phyloP scores from a whole-genome alignment of 345 rosid genomes.

The Eucalyptus cloeziana region DNA sequence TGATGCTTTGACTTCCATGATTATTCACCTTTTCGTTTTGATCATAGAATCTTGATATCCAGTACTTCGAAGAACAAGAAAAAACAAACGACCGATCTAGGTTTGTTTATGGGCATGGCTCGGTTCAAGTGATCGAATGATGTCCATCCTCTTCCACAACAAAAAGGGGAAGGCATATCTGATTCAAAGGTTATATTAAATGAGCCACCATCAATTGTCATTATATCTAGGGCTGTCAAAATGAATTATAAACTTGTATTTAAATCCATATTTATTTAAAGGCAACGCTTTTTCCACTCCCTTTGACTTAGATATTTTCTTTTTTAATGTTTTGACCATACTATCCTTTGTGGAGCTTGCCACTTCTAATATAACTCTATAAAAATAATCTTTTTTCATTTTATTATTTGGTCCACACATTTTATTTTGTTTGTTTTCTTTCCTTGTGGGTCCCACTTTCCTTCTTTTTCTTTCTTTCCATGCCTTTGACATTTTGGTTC shows the following conservation, averaged over 20 bases:
- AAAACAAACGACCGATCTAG: background rate
- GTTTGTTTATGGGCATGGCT: background rate
- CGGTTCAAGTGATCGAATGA: background rate
- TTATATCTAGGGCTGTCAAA: too few relatives aligned
- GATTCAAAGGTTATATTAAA: background rate
- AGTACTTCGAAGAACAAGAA: background rate
- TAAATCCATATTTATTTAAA: too few relatives aligned
- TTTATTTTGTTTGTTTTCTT: too few relatives aligned
- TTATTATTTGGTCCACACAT: too few relatives aligned
- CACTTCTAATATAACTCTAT: too few relatives aligned
- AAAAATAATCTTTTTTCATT: too few relatives aligned
- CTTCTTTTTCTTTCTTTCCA: too few relatives aligned
- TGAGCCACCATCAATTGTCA: background rate
- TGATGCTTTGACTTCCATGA: background rate
- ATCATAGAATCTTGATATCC: background rate
- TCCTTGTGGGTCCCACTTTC: too few relatives aligned
- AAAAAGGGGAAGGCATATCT: background rate
- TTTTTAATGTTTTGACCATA: too few relatives aligned
- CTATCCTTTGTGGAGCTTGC: fast-evolving
- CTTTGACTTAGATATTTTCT: too few relatives aligned
- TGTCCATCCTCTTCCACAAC: background rate
- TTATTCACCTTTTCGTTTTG: background rate
- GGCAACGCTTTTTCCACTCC: too few relatives aligned
- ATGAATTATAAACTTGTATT: too few relatives aligned
- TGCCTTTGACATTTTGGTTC: background rate